Evolutionary conservation across 2,329 filamentous ascomycete species (phyloP).

Genomic region (Emmonsiellopsis sp.): DNA sequence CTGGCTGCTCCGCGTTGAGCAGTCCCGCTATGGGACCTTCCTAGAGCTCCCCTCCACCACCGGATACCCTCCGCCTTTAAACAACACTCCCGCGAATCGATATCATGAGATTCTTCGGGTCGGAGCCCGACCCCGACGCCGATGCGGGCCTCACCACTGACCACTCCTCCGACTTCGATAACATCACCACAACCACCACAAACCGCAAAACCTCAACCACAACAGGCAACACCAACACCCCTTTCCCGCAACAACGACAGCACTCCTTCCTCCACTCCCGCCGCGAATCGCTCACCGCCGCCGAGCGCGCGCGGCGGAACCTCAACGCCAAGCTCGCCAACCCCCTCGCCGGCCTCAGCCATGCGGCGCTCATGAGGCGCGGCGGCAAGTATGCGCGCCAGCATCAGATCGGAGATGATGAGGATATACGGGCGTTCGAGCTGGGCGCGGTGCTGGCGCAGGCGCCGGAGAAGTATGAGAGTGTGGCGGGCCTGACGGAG

Average conservation of each 20-base stretch:
- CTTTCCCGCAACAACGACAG: conserved; percentile 4
- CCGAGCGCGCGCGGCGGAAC: conserved; percentile 32
- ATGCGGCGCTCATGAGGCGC: conserved; percentile 45
- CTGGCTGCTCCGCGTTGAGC: background rate
- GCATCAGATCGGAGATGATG: conserved; percentile 46
- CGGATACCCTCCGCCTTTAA: background rate
- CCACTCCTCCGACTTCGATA: conserved; percentile 10
- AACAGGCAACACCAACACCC: conserved; percentile 4
- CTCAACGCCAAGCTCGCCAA: conserved; percentile 45
- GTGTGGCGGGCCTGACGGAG: conserved; percentile 45
- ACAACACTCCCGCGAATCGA: background rate
- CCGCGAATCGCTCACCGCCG: conserved; percentile 20
- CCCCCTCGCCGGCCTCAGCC: conserved; percentile 41
- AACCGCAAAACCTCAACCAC: conserved; percentile 2
- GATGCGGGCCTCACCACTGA: background rate
- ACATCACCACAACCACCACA: conserved; percentile 3
- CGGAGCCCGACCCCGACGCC: background rate
- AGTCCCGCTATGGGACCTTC: background rate
- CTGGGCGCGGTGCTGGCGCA: conserved; percentile 53
- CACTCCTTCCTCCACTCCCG: conserved; percentile 8
- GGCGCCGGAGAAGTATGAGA: conserved; percentile 42
- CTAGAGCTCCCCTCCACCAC: background rate
- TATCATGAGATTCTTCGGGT: background rate
- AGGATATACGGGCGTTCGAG: conserved; percentile 51
- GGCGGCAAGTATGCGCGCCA: conserved; percentile 51